Evolutionary conservation across 2,329 filamentous ascomycete genomes (phyloP).

Genomic region (Colletotrichum tropicicola): DNA sequence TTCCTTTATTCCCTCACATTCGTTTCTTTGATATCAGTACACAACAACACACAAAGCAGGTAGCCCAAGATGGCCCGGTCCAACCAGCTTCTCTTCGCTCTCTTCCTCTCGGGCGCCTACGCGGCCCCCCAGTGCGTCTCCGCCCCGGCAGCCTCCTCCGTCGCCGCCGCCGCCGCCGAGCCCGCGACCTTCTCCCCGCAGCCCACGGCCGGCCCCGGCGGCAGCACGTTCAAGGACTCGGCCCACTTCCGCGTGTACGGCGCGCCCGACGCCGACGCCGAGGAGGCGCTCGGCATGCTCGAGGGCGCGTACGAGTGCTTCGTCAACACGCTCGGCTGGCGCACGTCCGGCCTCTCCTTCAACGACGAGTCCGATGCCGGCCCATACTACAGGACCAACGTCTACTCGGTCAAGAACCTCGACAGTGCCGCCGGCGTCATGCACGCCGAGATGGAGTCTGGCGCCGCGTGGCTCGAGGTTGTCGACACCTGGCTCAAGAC

Average conservation of each 20-base stretch:
- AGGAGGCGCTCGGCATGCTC: constrained; percentile 47
- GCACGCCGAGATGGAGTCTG: constrained; percentile 47
- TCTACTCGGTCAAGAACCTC: constrained; percentile 50
- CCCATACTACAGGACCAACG: constrained; percentile 55
- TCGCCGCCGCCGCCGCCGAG: constrained; percentile 13
- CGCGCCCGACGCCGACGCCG: constrained; percentile 32
- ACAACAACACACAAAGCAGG: neutral
- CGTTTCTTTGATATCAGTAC: neutral
- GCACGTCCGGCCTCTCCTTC: constrained; percentile 48
- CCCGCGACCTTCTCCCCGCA: constrained; percentile 40
- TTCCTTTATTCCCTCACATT: neutral
- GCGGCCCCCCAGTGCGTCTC: constrained; percentile 9
- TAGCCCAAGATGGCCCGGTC: constrained; percentile 15
- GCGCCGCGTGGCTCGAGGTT: constrained; percentile 54
- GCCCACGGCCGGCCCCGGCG: constrained; percentile 42
- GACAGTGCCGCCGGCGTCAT: constrained; percentile 52
- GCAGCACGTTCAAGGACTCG: constrained; percentile 42
- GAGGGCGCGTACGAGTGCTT: constrained; percentile 56
- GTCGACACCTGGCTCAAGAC: constrained; percentile 46
- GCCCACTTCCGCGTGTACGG: constrained; percentile 51
- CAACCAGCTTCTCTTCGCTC: constrained; percentile 15
- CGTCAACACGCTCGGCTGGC: constrained; percentile 45
- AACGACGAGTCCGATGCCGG: constrained; percentile 44
- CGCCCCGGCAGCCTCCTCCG: constrained; percentile 40
- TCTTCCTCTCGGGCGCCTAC: constrained; percentile 12